Conservation (phyloP, 2,329 filamentous ascomycete genomes). For the Fusarium annulatum region DNA sequence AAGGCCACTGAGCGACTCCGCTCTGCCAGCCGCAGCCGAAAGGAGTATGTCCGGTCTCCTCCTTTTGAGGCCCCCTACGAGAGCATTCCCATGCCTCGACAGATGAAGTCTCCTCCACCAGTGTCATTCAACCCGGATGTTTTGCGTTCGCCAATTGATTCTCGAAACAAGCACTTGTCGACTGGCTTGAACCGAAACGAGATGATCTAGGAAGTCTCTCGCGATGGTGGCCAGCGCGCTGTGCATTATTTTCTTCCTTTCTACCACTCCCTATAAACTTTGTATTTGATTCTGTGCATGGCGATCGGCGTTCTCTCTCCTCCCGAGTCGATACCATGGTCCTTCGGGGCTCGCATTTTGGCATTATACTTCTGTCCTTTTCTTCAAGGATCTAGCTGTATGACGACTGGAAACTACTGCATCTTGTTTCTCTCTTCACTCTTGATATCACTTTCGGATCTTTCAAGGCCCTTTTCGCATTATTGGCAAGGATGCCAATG, state of each 20-base stretch:
- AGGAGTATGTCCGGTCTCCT: slow-evolving; percentile 50
- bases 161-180: slow-evolving; percentile 54
- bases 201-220: slow-evolving; percentile 60
- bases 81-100: slow-evolving; percentile 50
- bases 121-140: slow-evolving; percentile 53
- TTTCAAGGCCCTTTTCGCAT: slow-evolving; percentile 6
- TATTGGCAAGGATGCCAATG: not conserved
- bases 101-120: slow-evolving; percentile 51
- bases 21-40: slow-evolving; percentile 67
- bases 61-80: slow-evolving; percentile 55
- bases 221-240: slow-evolving; percentile 2
- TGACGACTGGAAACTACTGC: not conserved
- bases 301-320: slow-evolving; percentile 52
- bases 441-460: slow-evolving; percentile 13
- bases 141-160: slow-evolving; percentile 49
- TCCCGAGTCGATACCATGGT: slow-evolving; percentile 36
- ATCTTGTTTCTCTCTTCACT: slow-evolving; percentile 10
- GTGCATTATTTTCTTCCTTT: slow-evolving; percentile 26
- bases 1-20: slow-evolving; percentile 70
- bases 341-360: slow-evolving; percentile 21
- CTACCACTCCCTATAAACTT: slow-evolving; percentile 35
- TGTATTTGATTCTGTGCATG: slow-evolving; percentile 51
- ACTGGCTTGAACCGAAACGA: slow-evolving; percentile 66
- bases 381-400: not conserved
- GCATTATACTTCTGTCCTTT: not conserved